Evolutionary conservation across 2,329 filamentous ascomycete genomes (phyloP).

Genomic region (Passalora sequoiae): DNA sequence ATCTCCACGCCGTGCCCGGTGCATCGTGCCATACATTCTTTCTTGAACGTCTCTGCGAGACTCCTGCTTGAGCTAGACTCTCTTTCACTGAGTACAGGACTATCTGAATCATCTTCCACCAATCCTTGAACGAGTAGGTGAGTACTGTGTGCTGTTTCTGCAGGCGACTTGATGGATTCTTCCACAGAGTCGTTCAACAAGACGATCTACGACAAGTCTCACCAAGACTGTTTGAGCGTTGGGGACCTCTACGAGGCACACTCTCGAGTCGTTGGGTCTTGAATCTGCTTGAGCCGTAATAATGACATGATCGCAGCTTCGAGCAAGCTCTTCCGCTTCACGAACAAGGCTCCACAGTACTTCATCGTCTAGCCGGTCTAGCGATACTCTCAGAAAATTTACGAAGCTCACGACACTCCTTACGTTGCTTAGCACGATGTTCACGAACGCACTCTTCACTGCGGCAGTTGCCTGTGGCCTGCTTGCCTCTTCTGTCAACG

Average conservation of each 20-base stretch:
- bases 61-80: conserved; percentile 18
- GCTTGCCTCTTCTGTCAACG: conserved; percentile 39
- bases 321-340: background rate
- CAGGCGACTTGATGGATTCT: background rate
- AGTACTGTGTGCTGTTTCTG: conserved; percentile 6
- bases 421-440: conserved; percentile 16
- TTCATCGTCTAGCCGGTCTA: conserved; percentile 24
- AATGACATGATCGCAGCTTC: background rate
- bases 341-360: conserved; percentile 1
- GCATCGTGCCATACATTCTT: conserved; percentile 22
- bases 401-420: conserved; percentile 16
- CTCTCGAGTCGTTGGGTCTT: background rate
- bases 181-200: too few species aligned
- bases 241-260: background rate
- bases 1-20: conserved; percentile 18
- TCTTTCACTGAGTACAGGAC: conserved; percentile 20
- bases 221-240: background rate
- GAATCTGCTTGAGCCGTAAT: background rate
- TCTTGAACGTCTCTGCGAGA: conserved; percentile 22
- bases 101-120: conserved; percentile 8
- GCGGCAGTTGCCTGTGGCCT: conserved; percentile 18
- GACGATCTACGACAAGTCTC: conserved; percentile 12
- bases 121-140: conserved; percentile 13
- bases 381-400: conserved; percentile 16
- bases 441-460: conserved; percentile 15